phyloP scores from a whole-genome alignment of 495 filamentous ascomycete species.

The Baudoinia panamericana region DNA sequence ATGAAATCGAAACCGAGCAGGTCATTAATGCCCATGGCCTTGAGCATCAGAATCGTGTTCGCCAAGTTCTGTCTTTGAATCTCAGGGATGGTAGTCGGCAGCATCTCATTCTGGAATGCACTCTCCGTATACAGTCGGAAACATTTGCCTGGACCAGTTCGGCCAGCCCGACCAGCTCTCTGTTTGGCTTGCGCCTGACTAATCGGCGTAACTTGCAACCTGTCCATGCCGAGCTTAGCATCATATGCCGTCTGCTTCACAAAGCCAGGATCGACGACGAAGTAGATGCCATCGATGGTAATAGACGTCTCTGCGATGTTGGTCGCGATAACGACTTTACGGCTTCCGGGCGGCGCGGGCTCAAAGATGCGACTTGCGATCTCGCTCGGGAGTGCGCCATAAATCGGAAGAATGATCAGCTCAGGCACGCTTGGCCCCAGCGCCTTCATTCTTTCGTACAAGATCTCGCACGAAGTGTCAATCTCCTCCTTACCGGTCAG shows the following conservation, averaged over 20 bases:
- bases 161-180: slow-evolving; percentile 64
- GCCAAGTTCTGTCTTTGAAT: slow-evolving; percentile 95
- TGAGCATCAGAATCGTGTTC: slow-evolving; percentile 92
- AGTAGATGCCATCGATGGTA: slow-evolving; percentile 95
- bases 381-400: slow-evolving; percentile 81
- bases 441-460: slow-evolving; percentile 94
- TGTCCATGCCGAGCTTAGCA: slow-evolving; percentile 95
- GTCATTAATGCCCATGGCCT: slow-evolving; percentile 98
- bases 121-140: slow-evolving; percentile 57
- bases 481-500: slow-evolving; percentile 97
- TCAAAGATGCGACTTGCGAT: slow-evolving; percentile 94
- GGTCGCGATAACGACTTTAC: slow-evolving; percentile 95
- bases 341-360: slow-evolving; percentile 69
- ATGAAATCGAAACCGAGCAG: slow-evolving; percentile 97
- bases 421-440: slow-evolving; percentile 84
- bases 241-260: slow-evolving; percentile 97
- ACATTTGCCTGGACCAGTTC: slow-evolving; percentile 12
- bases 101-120: slow-evolving; percentile 93
- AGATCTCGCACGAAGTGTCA: slow-evolving; percentile 81
- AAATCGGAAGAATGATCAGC: slow-evolving; percentile 84
- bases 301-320: slow-evolving; percentile 98
- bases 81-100: slow-evolving; percentile 88
- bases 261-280: slow-evolving; percentile 93
- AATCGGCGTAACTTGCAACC: slow-evolving; percentile 85
- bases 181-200: slow-evolving; percentile 96